These are phyloP conservation scores for Backusella tarrabulga DNA, from an alignment of 192 early-diverging fungal species.

Conservation along the genomic window DNA sequence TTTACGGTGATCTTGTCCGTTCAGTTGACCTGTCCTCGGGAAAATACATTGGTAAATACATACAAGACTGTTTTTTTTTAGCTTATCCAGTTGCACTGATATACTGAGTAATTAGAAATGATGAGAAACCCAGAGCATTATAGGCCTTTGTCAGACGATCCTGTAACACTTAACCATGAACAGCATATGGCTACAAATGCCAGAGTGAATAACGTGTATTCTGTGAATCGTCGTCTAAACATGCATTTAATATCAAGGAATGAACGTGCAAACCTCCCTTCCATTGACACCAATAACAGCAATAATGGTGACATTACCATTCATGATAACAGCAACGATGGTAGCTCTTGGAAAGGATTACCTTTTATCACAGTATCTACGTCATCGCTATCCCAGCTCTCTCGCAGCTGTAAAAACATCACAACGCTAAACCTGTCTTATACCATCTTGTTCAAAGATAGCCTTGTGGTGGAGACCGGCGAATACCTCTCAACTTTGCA, in stretches of 20 bases:
- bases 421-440: slow-evolving; percentile 37
- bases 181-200: neutral
- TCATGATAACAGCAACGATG: neutral
- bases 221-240: neutral
- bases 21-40: slow-evolving; percentile 42
- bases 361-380: slow-evolving; percentile 40
- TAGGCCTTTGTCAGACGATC: neutral
- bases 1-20: slow-evolving; percentile 41
- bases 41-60: slow-evolving; percentile 22
- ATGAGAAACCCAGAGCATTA: slow-evolving; percentile 12
- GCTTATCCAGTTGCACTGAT: neutral
- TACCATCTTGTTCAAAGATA: slow-evolving; percentile 32
- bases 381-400: slow-evolving; percentile 45
- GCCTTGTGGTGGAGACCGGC: slow-evolving; percentile 43
- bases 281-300: neutral
- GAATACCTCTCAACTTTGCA: slow-evolving; percentile 48
- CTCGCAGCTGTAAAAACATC: slow-evolving; percentile 36
- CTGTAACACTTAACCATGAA: neutral
- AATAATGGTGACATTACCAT: neutral
- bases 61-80: neutral
- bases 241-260: neutral
- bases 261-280: neutral
- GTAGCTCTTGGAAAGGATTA: neutral
- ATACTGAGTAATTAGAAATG: neutral
- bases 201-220: neutral